Evolutionary conservation across 345 rosid genomes (phyloP).

Genomic region (sweet orange (Citrus sinensis)): DVS_A1.0 CM039165.1:24629501-24630000

Average conservation of each 20-base stretch:
- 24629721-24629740: background rate
- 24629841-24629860: background rate
- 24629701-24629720: background rate
- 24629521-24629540: no score
- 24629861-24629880: background rate
- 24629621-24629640: background rate
- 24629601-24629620: no score
- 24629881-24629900: background rate
- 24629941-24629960: background rate
- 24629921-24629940: background rate
- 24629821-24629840: background rate
- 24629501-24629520: no score
- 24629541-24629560: no score
- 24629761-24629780: background rate
- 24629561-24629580: no score
- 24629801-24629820: background rate
- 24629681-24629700: background rate
- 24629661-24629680: background rate
- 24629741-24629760: background rate
- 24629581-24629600: no score
- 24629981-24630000: constrained; percentile 95
- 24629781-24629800: background rate
- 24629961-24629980: constrained; percentile 56
- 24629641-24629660: background rate
- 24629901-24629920: background rate